phyloP scores from a whole-genome alignment of 108 stramenopile species.

The Nannochloropsis oceanica region DNA sequence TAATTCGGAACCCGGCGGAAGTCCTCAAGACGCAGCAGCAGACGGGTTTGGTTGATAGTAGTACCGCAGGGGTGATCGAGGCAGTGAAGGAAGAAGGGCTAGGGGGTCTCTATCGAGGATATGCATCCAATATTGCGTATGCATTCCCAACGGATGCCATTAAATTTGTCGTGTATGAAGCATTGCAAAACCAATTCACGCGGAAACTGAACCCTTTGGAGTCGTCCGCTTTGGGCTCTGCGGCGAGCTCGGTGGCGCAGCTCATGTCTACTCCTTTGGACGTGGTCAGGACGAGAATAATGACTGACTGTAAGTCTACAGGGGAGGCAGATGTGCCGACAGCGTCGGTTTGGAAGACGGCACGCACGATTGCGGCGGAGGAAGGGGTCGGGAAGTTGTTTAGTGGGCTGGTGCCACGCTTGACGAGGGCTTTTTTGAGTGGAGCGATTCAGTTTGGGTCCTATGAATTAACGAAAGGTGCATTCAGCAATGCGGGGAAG shows the following conservation, averaged over 20 bases:
- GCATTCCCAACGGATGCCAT: conserved; percentile 33
- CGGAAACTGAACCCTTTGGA: conserved; percentile 16
- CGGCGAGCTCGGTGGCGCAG: conserved; percentile 17
- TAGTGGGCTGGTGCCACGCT: conserved; percentile 18
- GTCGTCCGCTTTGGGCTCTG: conserved; percentile 22
- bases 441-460: conserved; percentile 35
- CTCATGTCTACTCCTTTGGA: conserved; percentile 32
- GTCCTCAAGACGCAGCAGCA: conserved; percentile 28
- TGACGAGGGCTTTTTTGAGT: conserved; percentile 24
- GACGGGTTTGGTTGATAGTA: not conserved
- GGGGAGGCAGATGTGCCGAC: not conserved
- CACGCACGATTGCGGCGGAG: not conserved
- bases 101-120: conserved; percentile 15
- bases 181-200: not conserved
- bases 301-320: not conserved
- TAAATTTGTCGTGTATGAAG: conserved; percentile 31
- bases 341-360: not conserved
- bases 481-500: conserved; percentile 19
- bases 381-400: conserved; percentile 24
- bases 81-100: conserved; percentile 5
- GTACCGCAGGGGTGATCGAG: not conserved
- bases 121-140: conserved; percentile 24
- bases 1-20: conserved; percentile 26
- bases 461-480: conserved; percentile 30
- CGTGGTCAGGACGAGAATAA: conserved; percentile 25